These are phyloP conservation scores for Xylaria curta DNA, from an alignment of 495 filamentous ascomycete species.

Conservation along the genomic window DNA sequence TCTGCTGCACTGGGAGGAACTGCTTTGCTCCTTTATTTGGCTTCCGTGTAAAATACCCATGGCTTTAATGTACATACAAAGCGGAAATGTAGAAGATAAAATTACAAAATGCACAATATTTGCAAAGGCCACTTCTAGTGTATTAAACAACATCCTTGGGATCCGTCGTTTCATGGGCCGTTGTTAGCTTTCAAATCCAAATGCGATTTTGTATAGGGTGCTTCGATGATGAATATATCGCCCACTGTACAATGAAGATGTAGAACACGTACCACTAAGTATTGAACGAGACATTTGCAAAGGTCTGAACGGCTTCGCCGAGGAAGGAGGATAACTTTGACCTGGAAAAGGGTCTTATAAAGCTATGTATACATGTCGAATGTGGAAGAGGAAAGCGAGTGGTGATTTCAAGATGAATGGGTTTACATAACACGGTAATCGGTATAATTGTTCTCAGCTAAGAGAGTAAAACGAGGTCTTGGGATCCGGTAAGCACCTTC, in stretches of 20 bases:
- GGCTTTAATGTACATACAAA: background rate
- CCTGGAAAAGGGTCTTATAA: background rate
- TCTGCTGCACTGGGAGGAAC: background rate
- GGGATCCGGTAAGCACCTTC: background rate
- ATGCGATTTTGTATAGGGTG: background rate
- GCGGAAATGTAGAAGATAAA: background rate
- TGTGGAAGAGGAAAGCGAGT: background rate
- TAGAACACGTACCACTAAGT: background rate
- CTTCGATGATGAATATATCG: background rate
- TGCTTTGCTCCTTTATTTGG: too few species aligned
- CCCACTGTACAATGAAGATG: background rate
- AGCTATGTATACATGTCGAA: background rate
- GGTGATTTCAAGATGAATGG: background rate
- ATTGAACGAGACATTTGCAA: background rate
- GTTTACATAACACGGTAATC: background rate
- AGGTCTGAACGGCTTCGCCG: background rate
- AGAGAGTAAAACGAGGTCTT: background rate
- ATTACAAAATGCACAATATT: background rate
- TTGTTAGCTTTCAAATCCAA: background rate
- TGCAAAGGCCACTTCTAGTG: background rate
- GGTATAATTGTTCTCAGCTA: background rate
- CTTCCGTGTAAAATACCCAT: background rate
- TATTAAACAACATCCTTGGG: background rate
- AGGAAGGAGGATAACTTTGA: background rate
- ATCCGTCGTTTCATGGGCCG: background rate